These are phyloP conservation scores for Stachybotrys elegans DNA, from an alignment of 2,329 filamentous ascomycete species.

Conservation along the genomic window DNA sequence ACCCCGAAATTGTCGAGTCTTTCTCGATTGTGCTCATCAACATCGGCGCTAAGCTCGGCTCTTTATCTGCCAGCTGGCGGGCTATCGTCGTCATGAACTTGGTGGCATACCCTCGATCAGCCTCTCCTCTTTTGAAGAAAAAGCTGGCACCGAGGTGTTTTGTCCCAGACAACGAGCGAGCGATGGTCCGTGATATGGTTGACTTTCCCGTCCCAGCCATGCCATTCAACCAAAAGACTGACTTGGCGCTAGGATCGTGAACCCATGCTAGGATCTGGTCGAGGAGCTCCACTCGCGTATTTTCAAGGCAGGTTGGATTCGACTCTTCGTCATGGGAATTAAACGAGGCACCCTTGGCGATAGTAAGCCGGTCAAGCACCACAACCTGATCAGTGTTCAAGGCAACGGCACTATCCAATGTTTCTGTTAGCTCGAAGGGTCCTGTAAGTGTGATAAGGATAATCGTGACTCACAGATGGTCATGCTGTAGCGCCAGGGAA, in stretches of 20 bases:
- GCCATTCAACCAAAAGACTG: conserved; percentile 31
- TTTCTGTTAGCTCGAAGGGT: conserved; percentile 7
- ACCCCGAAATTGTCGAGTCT: conserved; percentile 21
- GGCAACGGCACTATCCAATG: conserved; percentile 4
- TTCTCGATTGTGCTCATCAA: conserved; percentile 22
- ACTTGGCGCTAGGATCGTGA: conserved; percentile 10
- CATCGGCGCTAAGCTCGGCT: conserved; percentile 19
- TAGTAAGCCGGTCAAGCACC: conserved; percentile 12
- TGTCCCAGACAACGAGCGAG: conserved; percentile 14
- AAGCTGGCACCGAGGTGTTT: conserved; percentile 29
- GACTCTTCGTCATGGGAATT: conserved; percentile 27
- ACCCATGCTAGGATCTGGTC: conserved; percentile 23
- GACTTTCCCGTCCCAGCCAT: conserved; percentile 35
- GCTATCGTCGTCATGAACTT: conserved; percentile 35
- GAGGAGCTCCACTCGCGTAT: conserved; percentile 25
- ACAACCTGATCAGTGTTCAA: conserved; percentile 15
- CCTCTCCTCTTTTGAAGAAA: conserved; percentile 38
- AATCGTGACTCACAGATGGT: background rate
- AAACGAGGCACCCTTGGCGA: conserved; percentile 18
- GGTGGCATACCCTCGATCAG: conserved; percentile 26
- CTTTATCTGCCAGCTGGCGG: conserved; percentile 20
- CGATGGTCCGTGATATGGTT: conserved; percentile 29
- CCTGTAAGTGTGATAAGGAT: background rate
- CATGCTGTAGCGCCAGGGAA: background rate
- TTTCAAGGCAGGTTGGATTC: conserved; percentile 20